Evolutionary conservation across 2,329 filamentous ascomycete species (phyloP).

Genomic region (Polytolypa hystricis): DNA sequence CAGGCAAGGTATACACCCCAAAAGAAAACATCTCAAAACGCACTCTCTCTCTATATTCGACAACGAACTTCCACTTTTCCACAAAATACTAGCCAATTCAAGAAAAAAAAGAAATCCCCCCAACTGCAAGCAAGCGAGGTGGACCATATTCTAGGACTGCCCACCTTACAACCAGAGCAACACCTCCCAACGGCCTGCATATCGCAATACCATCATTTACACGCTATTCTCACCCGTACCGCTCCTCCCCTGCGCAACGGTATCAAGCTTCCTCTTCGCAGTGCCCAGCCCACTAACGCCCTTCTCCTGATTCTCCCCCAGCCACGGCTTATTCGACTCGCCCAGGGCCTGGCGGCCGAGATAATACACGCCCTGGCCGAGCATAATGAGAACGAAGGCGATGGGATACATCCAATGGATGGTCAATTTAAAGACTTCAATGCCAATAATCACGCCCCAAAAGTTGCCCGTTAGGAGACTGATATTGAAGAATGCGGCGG

Average conservation of each 20-base stretch:
- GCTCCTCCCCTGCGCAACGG: not conserved
- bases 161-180: too few species aligned
- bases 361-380: conserved; percentile 81
- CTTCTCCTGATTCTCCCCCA: conserved; percentile 73
- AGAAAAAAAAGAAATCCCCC: too few species aligned
- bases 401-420: conserved; percentile 92
- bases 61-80: too few species aligned
- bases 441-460: conserved; percentile 90
- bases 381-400: conserved; percentile 83
- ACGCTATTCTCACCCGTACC: too few species aligned
- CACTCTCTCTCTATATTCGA: too few species aligned
- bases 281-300: conserved; percentile 75
- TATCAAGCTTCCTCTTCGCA: conserved; percentile 54
- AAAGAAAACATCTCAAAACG: too few species aligned
- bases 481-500: conserved; percentile 93
- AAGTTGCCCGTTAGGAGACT: conserved; percentile 89
- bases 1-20: too few species aligned
- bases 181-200: too few species aligned
- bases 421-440: conserved; percentile 66
- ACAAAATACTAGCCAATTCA: too few species aligned
- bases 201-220: too few species aligned
- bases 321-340: conserved; percentile 89
- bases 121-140: too few species aligned
- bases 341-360: conserved; percentile 69
- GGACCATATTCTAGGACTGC: too few species aligned